Evolutionary conservation across 495 filamentous ascomycete genomes (phyloP).

Genomic region (Annulohypoxylon moriforme): DNA sequence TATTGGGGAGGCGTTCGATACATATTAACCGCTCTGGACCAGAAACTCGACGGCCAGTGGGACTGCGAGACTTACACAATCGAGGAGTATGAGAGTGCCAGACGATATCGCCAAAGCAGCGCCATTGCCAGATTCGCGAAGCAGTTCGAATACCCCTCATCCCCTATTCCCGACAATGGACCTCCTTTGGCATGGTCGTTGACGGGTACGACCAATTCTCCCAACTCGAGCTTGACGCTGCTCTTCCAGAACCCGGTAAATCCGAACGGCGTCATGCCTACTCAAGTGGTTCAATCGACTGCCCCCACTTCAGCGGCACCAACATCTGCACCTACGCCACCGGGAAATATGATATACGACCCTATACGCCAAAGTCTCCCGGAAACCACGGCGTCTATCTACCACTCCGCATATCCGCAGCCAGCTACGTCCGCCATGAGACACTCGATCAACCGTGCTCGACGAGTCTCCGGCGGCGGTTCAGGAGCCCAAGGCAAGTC

Average conservation of each 20-base stretch:
- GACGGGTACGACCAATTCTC: conserved; percentile 83
- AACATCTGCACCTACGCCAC: conserved; percentile 55
- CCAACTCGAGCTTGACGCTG: conserved; percentile 79
- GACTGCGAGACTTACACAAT: conserved; percentile 82
- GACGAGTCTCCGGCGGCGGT: conserved; percentile 51
- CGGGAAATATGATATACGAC: conserved; percentile 64
- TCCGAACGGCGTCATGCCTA: conserved; percentile 12
- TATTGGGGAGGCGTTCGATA: conserved; percentile 91
- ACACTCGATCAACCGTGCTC: conserved; percentile 56
- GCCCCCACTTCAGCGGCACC: conserved; percentile 39
- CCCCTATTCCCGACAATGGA: conserved; percentile 50
- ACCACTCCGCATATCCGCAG: conserved; percentile 59
- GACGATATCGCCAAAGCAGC: conserved; percentile 65
- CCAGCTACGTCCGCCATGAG: conserved; percentile 58
- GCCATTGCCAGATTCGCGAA: conserved; percentile 47
- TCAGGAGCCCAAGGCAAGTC: conserved; percentile 51
- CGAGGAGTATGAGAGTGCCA: conserved; percentile 79
- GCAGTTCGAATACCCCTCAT: conserved; percentile 47
- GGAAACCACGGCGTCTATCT: conserved; percentile 54
- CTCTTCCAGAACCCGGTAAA: conserved; percentile 67
- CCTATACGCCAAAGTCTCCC: conserved; percentile 63
- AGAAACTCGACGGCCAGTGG: conserved; percentile 84
- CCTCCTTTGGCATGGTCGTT: conserved; percentile 79
- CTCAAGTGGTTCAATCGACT: conserved; percentile 31
- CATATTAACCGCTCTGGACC: conserved; percentile 85